Base-by-base conservation (phyloP, 2,329 filamentous ascomycete genomes). In the Arthrinium puccinioides region DNA sequence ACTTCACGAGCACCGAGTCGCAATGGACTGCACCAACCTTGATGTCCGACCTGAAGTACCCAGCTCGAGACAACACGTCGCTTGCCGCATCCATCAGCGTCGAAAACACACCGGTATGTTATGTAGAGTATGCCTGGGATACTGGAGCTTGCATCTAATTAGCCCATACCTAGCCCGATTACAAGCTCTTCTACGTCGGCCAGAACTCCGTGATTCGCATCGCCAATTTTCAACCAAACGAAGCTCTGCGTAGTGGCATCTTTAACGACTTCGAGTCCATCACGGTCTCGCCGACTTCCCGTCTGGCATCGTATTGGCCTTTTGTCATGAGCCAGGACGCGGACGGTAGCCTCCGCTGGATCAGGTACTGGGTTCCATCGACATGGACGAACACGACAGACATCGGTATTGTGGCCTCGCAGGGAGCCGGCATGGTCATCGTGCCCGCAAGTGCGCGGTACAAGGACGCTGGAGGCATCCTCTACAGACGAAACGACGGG, bases 401-500 rank as follows among this genome's bases (percentile, higher is more conserved):
- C 19, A 42, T 44, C 33, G 29, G 25, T 13, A 30, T 49, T 8
- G 38, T 34, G 21, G 45, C 42, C 9, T 43, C 47, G 10, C 26
- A 37, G 14, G 35, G 36, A 4, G 26, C 39, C 3, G 41, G 36
- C 9, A 33, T 49, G 24, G 45, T 44, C 8, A 37, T 38, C 7
- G 26, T 51, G 5, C 45, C 47, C 3, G 37, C 44, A 7, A 43
- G 44, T 1, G 40, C 46, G 18, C 32, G 39, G 13, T 45, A 41
- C 15, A 2, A 23, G 3, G 37, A 47, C 14, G 37, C 34, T 2
- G 47, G 45, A 7, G 48, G 46, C 8, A 32, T 51, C 18, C 32
- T 48, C 3, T 49, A 48, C 20, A 38, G 44, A 23, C 38, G 40
- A 14, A 40, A 25, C 15, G 48, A 49, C 19, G 48, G 45, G 4